A percentile compares a stretch with the other conserved stretches of the same genome.
Evolutionary conservation across 2,329 filamentous ascomycete species (phyloP).

Genomic region (Lasiodiplodia sp.): DNA sequence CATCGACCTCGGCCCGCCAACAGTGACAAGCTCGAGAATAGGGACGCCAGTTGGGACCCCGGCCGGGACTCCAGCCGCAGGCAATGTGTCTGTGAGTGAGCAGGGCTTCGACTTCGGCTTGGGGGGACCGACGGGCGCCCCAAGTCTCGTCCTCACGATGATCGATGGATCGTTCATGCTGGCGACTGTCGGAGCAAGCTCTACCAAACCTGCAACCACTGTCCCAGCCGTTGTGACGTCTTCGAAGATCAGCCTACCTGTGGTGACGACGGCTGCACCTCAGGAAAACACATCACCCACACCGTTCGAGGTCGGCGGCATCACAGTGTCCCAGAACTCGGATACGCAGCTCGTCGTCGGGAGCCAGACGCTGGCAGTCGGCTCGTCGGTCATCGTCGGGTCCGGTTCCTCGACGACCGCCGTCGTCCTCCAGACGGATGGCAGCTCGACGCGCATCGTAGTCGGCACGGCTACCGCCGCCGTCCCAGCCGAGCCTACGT

Average conservation of each 20-base stretch:
- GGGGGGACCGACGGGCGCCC: background rate
- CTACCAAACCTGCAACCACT: background rate
- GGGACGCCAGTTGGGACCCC: background rate
- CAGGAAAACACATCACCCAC: background rate
- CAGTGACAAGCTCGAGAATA: background rate
- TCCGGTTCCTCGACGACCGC: slow-evolving; percentile 18
- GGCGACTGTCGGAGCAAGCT: background rate
- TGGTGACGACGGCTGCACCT: background rate
- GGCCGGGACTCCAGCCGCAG: background rate
- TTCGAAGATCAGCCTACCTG: background rate
- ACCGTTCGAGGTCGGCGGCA: slow-evolving; percentile 12
- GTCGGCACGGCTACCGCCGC: slow-evolving; percentile 3
- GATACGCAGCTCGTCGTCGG: slow-evolving; percentile 3
- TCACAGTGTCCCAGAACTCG: slow-evolving; percentile 15
- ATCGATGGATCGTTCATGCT: slow-evolving; percentile 1
- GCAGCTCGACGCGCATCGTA: slow-evolving; percentile 4
- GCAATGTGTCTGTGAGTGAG: background rate
- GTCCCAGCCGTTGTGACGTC: background rate
- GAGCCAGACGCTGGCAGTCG: slow-evolving; percentile 36
- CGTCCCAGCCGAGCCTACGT: background rate
- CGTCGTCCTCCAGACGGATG: slow-evolving; percentile 10
- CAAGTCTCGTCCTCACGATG: slow-evolving; percentile 7
- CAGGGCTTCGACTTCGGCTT: slow-evolving; percentile 11
- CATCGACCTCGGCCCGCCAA: slow-evolving; percentile 6
- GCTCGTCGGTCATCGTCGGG: slow-evolving; percentile 28